phyloP scores from a whole-genome alignment of 2,329 filamentous ascomycete genomes.

The Pseudogymnoascus sp. region DNA sequence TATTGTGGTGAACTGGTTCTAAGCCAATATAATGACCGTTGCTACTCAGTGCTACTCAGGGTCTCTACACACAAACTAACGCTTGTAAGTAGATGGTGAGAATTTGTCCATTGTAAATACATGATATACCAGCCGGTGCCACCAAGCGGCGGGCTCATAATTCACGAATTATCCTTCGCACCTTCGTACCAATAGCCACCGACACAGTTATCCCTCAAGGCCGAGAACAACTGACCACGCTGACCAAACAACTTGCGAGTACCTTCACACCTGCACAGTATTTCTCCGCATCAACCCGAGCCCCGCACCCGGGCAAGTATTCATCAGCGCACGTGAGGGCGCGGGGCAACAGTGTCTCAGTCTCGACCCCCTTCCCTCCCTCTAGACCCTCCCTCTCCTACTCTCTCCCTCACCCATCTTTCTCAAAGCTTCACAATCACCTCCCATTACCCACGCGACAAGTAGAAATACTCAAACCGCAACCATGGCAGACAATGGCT shows the following conservation, averaged over 20 bases:
- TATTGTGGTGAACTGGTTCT: not conserved
- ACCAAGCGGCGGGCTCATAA: not conserved
- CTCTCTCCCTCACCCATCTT: not conserved
- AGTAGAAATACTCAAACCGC: slow-evolving; percentile 10
- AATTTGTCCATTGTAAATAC: slow-evolving; percentile 5
- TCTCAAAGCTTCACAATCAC: not conserved
- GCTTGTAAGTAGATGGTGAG: not conserved
- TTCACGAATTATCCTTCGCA: not conserved
- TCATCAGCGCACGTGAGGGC: slow-evolving; percentile 1
- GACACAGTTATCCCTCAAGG: not conserved
- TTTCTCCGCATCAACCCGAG: slow-evolving; percentile 6
- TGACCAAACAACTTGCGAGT: not conserved
- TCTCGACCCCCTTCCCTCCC: not conserved
- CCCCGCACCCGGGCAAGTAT: slow-evolving; percentile 8
- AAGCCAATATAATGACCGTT: not conserved
- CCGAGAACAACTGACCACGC: not conserved
- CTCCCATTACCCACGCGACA: not conserved
- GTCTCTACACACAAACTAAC: not conserved
- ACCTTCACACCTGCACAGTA: not conserved
- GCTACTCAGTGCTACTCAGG: not conserved
- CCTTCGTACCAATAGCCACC: slow-evolving; percentile 7
- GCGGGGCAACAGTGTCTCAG: not conserved
- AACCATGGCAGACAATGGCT: slow-evolving; percentile 9
- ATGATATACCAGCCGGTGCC: not conserved
- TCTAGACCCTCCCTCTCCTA: not conserved